A percentile compares a stretch with the other conserved stretches of the same genome.
phyloP scores from a whole-genome alignment of 257 asterid genomes.

The Echium plantagineum region DNA sequence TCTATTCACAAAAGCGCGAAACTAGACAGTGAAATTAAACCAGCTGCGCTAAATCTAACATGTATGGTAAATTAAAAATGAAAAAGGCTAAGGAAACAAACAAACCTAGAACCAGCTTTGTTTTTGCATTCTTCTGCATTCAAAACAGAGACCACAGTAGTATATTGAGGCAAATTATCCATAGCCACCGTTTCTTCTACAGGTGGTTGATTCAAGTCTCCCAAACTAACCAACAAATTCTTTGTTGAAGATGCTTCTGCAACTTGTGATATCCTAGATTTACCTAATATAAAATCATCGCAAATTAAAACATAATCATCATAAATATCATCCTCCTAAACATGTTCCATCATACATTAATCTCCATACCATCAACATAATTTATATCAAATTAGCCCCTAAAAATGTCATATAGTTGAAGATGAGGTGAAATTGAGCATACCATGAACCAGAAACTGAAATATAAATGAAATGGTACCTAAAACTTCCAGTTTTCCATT shows the following conservation, averaged over 20 bases:
- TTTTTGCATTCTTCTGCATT: slow-evolving; percentile 18
- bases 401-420: no score
- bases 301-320: neutral
- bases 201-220: slow-evolving; percentile 16
- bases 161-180: slow-evolving; percentile 5
- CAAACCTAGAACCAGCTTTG: slow-evolving; percentile 32
- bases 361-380: no score
- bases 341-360: no score
- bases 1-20: no score
- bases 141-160: slow-evolving; percentile 7
- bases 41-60: no score
- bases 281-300: slow-evolving; percentile 24
- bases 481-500: slow-evolving; percentile 26
- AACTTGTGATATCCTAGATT: slow-evolving; percentile 17
- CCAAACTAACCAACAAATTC: slow-evolving; percentile 19
- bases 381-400: no score
- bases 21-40: no score
- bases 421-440: no score
- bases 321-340: neutral
- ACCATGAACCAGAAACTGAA: neutral
- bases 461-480: slow-evolving; percentile 18
- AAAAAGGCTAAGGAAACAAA: neutral
- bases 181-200: slow-evolving; percentile 9
- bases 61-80: neutral
- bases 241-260: slow-evolving; percentile 12